Conservation (phyloP, 305 asterid genomes). For the Solanum chacoense region DNA sequence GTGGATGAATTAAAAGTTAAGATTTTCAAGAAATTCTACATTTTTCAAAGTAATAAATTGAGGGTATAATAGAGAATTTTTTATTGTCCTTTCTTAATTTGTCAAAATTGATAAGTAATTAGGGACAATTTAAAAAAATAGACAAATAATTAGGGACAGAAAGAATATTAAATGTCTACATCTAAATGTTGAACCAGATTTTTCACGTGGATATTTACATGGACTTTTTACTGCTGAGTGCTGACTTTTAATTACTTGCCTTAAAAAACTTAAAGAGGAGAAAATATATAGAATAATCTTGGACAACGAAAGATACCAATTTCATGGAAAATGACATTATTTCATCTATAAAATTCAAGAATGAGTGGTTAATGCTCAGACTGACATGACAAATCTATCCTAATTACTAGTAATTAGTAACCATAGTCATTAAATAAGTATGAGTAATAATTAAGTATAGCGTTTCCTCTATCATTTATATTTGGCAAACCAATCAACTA, state of each 20-base stretch:
- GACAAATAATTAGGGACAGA: accelerated
- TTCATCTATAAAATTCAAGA: not conserved
- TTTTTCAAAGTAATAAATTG: too few species aligned
- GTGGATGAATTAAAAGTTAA: too few species aligned
- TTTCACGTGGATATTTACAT: not conserved
- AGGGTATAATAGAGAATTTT: too few species aligned
- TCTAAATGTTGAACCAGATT: not conserved
- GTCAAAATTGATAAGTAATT: too few species aligned
- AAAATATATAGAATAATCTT: not conserved
- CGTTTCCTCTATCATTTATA: not conserved
- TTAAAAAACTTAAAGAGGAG: not conserved
- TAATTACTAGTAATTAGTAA: not conserved
- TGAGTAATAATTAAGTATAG: not conserved
- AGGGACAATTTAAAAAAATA: too few species aligned
- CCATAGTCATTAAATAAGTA: not conserved
- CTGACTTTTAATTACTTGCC: not conserved
- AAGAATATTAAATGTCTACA: not conserved
- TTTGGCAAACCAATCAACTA: not conserved
- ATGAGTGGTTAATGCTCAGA: not conserved
- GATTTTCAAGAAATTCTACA: too few species aligned
- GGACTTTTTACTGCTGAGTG: not conserved
- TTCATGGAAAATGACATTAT: not conserved
- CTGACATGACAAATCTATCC: not conserved
- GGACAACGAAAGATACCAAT: not conserved
- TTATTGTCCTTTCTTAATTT: too few species aligned